These are phyloP conservation scores for Alternaria triticina DNA, from an alignment of 2,329 filamentous ascomycete species.

Conservation along the genomic window DNA sequence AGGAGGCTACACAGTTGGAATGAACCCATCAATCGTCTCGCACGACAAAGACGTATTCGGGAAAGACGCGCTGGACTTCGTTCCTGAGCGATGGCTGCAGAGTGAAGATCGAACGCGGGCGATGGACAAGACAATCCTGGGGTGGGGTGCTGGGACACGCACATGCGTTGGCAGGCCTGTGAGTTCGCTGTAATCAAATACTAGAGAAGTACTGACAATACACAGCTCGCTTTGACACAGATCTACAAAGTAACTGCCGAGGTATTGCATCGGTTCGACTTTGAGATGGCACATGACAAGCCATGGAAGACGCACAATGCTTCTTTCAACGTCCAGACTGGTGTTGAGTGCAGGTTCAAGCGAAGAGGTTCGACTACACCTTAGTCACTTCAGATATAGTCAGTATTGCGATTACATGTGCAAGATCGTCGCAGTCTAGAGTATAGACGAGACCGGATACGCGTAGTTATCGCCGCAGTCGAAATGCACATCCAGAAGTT, in stretches of 20 bases:
- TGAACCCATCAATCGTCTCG: conserved; percentile 67
- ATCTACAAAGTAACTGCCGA: conserved; percentile 30
- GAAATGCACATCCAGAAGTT: background rate
- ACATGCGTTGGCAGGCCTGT: conserved; percentile 68
- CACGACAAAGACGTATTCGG: conserved; percentile 3
- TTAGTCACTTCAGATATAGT: background rate
- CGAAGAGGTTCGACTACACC: background rate
- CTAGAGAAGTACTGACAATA: background rate
- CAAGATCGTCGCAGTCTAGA: background rate
- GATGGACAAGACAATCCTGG: conserved; percentile 4
- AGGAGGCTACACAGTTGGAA: conserved; percentile 75
- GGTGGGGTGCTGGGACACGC: conserved; percentile 70
- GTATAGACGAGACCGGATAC: background rate
- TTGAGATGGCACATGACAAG: conserved; percentile 28
- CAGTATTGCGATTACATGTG: background rate
- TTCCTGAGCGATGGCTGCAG: conserved; percentile 5
- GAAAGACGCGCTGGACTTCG: background rate
- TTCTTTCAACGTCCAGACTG: conserved; percentile 26
- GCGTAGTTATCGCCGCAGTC: background rate
- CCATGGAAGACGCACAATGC: conserved; percentile 29
- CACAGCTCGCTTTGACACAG: conserved; percentile 18
- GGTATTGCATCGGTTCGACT: conserved; percentile 21
- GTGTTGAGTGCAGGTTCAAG: conserved; percentile 17
- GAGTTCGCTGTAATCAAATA: conserved; percentile 22
- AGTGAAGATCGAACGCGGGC: conserved; percentile 4